Percentiles rank a stretch among this genome's conserved stretches.
Evolutionary conservation across 305 asterid genomes (phyloP).

Genomic region (Fraxinus nigra): DNA sequence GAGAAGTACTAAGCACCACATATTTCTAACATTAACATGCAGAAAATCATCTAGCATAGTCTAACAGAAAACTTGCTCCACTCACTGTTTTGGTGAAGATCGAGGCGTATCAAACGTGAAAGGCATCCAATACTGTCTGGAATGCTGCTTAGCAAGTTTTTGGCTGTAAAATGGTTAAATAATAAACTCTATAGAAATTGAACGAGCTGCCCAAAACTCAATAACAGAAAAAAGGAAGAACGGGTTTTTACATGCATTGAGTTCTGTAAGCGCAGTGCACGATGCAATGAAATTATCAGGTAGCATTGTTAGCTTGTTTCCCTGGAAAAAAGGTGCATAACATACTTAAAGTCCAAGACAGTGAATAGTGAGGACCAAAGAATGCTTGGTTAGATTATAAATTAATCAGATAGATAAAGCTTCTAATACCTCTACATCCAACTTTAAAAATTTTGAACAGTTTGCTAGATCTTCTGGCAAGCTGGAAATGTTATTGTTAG

Average conservation of each 20-base stretch:
- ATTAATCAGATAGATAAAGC: slow-evolving; percentile 2
- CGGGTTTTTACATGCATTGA: slow-evolving; percentile 73
- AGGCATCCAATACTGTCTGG: slow-evolving; percentile 87
- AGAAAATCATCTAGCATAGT: background rate
- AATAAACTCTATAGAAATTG: slow-evolving; percentile 23
- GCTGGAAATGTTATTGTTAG: slow-evolving; percentile 75
- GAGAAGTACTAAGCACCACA: slow-evolving; percentile 13
- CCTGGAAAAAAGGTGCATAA: slow-evolving; percentile 49
- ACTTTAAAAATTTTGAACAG: slow-evolving; percentile 71
- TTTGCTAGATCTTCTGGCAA: slow-evolving; percentile 84
- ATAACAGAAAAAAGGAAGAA: slow-evolving; percentile 26
- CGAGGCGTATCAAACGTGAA: slow-evolving; percentile 75
- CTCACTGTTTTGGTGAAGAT: slow-evolving; percentile 95
- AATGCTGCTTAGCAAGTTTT: slow-evolving; percentile 58
- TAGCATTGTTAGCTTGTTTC: slow-evolving; percentile 70
- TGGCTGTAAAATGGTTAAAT: slow-evolving; percentile 51
- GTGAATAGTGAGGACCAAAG: slow-evolving; percentile 14
- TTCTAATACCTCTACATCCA: slow-evolving; percentile 73
- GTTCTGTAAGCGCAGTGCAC: slow-evolving; percentile 77
- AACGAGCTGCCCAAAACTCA: slow-evolving; percentile 17
- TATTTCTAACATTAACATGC: background rate
- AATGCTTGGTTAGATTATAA: slow-evolving; percentile 1
- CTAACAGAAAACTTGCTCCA: slow-evolving; percentile 25
- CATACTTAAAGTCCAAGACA: slow-evolving; percentile 18
- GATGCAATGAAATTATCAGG: slow-evolving; percentile 65